Evolutionary conservation across 1,284 basidiomycete species (phyloP), one percentile per base, ranked within the genome.

Genomic region (Fomitopsis palustris): DNA sequence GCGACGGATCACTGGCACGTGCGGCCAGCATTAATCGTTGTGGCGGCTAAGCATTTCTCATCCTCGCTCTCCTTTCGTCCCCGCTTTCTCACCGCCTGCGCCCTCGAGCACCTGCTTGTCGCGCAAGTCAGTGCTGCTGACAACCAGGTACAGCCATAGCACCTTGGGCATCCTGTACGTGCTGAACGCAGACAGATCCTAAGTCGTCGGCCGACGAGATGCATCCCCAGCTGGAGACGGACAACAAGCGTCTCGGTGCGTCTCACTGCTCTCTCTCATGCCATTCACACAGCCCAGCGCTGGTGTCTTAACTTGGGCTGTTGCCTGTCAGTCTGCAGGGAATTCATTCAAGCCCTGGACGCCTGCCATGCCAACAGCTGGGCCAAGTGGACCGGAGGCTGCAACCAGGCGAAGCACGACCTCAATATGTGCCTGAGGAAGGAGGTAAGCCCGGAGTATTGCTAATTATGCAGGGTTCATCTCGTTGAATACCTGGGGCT

Each of bases 381-480:
- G 85, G 77, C 79, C 41, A 82, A 82, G 63, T 80, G 87, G 63
- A 82, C 84, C 3, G 88, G 88, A 19, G 81, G 78, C 27, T 95
- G 93, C 72, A 95, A 95, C 69, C 74, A 73, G 55, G 79, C 83
- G 54, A 93, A 93, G 74, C 74, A 82, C 54, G 81, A 84, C 54
- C 77, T 95, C 66, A 90, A 89, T 66, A 75, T 80, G 65, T 95
- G 92, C 77, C 77, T 95, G 53, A 81, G 86, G 56, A 76, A 83
- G 74, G 92, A 94, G 84, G 92, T 92, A 69, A 66, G 79, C 70
- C 42, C 54, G 37, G 38, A 42, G 42, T 58, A 25, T 53, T 4
- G 42, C 45, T 55, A 49, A 53, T 52, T 10, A 12, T 7, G 25
- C 33, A 31, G 23, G 53, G 16, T 52, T 12, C 29, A n/a, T 27